A percentile compares a stretch with the other conserved stretches of the same genome.
Evolutionary conservation across 1,284 basidiomycete species (phyloP).

Genomic region (Earliella scabrosa): DNA sequence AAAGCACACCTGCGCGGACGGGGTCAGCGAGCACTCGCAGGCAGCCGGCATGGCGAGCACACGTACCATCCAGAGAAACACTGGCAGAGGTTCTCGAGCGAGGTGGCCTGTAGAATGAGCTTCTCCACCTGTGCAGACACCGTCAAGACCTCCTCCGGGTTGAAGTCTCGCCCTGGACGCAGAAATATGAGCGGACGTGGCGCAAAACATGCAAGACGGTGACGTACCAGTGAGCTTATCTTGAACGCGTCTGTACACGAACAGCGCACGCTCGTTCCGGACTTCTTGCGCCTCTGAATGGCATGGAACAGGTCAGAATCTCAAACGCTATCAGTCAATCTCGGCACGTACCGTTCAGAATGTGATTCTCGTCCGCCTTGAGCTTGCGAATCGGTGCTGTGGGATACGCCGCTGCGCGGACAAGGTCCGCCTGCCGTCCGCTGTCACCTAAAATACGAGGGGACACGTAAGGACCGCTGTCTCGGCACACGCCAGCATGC

Average conservation of each 20-base stretch:
- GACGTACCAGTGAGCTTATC: conserved; percentile 86
- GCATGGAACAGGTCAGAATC: conserved; percentile 8
- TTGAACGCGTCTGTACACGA: conserved; percentile 92
- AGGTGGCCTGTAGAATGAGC: conserved; percentile 89
- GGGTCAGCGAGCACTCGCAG: neutral
- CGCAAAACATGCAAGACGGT: neutral
- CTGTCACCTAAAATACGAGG: conserved; percentile 45
- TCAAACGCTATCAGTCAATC: conserved; percentile 2
- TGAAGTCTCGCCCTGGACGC: conserved; percentile 82
- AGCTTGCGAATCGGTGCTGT: conserved; percentile 76
- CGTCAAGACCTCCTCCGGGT: conserved; percentile 74
- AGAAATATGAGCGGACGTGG: conserved; percentile 1
- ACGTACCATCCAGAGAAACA: conserved; percentile 94
- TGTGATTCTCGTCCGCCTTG: conserved; percentile 82
- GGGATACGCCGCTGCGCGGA: conserved; percentile 71
- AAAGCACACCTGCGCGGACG: conserved; percentile 41
- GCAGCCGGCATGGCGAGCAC: neutral
- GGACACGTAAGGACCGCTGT: conserved; percentile 15
- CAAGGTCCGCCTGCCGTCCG: conserved; percentile 62
- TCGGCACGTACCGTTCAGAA: conserved; percentile 66
- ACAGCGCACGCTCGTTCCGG: conserved; percentile 87
- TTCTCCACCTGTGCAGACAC: conserved; percentile 87
- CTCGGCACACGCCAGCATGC: neutral
- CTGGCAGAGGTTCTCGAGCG: conserved; percentile 92
- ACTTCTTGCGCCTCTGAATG: conserved; percentile 76